phyloP scores from a whole-genome alignment of 495 filamentous ascomycete species.

The Alectoria sarmentosa region DNA sequence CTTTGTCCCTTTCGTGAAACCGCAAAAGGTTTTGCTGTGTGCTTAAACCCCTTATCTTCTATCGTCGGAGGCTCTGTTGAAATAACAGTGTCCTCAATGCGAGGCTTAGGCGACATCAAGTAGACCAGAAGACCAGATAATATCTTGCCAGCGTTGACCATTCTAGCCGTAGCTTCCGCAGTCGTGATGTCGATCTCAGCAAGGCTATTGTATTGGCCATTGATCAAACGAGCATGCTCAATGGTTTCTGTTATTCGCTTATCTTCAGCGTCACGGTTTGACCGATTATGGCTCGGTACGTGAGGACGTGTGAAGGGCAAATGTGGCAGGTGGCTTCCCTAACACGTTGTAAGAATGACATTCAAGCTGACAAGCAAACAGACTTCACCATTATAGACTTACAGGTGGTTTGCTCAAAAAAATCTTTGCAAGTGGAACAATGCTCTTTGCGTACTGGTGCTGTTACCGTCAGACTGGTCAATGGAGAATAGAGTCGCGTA shows the following conservation, averaged over 20 bases:
- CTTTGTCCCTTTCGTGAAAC: neutral
- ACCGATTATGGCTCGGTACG: neutral
- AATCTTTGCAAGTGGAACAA: slow-evolving; percentile 6
- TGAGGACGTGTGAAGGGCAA: slow-evolving; percentile 2
- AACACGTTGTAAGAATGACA: neutral
- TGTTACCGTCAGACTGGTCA: neutral
- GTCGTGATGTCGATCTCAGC: slow-evolving; percentile 7
- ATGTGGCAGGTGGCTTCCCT: slow-evolving; percentile 4
- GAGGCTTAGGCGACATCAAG: neutral
- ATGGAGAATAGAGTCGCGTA: neutral
- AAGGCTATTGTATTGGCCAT: neutral
- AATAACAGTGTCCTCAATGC: neutral
- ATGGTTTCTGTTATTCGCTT: neutral
- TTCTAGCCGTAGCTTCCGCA: slow-evolving; percentile 11
- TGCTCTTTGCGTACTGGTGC: slow-evolving; percentile 1
- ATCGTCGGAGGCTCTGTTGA: neutral
- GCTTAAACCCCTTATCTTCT: neutral
- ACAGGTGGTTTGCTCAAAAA: neutral
- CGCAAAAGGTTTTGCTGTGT: neutral
- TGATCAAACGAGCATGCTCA: slow-evolving; percentile 1
- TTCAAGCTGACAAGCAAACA: neutral
- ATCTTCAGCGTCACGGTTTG: neutral
- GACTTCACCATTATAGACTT: neutral
- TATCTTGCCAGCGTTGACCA: slow-evolving; percentile 13
- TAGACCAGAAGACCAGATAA: neutral